Base-by-base conservation (phyloP, 2,329 filamentous ascomycete genomes). In the Cryphonectria japonica region DNA sequence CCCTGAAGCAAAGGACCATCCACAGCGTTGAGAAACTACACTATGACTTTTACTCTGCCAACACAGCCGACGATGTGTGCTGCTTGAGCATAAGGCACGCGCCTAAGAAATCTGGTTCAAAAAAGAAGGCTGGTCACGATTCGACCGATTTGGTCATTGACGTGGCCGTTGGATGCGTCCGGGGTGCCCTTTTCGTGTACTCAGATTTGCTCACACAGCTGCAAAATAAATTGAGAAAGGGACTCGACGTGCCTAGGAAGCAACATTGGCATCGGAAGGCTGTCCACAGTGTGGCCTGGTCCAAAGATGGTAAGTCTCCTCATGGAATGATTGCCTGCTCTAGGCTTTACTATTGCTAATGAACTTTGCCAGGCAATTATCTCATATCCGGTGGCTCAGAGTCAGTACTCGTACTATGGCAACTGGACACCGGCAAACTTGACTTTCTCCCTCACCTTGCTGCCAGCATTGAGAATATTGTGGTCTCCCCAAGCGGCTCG, bases 331-430 rank as follows among this genome's bases (percentile, higher is more conserved):
- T 39, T 4, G 14, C 41, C n/a, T 26, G 61, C 1, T n/a, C 22
- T 68, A 26, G 26, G 37, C 22, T 52, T 43, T 43, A 63, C 11
- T 32, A 26, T 70, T 73, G 74, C 83, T 83, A 73, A 83, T 76
- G 63, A 64, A 61, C 57, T 66, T 19, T 75, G 43, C 46, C 57
- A 96, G 93, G 93, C 66, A 94, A 97, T 78, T 99, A 99, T 80
- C 83, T 99, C 71, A 91, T 99, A 67, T 98, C 96, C 70, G 96
- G 96, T 78, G 96, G 96, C 43, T 89, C 90, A 32, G 96, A 99
- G 81, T 95, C 94, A 9, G 92, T 94, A 29, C 85, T 99, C 59
- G 93, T 97, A 11, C 84, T 98, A 43, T 98, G 95, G 95, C 96
- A 99, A 81, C 85, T 98, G 70, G 93, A 97, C 75, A 98, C 95